A percentile compares a stretch with the other conserved stretches of the same genome.
Evolutionary conservation across 352 stramenopile species (phyloP).

Genomic region (Chrysophaeum taylorii): DNA sequence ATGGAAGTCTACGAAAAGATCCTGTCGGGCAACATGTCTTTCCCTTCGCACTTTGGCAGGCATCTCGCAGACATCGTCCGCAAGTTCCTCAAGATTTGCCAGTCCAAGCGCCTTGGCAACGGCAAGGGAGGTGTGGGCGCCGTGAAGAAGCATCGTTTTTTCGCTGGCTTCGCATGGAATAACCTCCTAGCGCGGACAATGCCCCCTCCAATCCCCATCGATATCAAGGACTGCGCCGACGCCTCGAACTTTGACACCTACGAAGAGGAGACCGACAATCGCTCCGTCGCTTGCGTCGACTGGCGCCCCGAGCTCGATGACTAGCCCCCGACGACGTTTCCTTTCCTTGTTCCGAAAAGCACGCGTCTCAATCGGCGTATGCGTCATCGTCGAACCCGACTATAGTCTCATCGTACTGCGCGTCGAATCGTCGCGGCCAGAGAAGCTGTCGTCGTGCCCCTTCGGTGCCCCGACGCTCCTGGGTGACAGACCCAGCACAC

Average conservation of each 20-base stretch:
- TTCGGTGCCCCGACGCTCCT: too few species aligned
- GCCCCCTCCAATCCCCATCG: background rate
- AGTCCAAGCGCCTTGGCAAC: slow-evolving; percentile 73
- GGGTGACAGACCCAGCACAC: too few species aligned
- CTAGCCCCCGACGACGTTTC: too few species aligned
- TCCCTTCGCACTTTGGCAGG: slow-evolving; percentile 60
- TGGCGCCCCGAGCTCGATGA: background rate
- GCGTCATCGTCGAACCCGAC: too few species aligned
- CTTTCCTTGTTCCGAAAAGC: too few species aligned
- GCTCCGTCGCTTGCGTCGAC: background rate
- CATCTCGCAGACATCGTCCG: slow-evolving; percentile 60
- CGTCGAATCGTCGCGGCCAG: too few species aligned
- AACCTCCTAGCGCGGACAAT: slow-evolving; percentile 36
- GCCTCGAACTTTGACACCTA: slow-evolving; percentile 9
- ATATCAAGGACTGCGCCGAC: background rate
- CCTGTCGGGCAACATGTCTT: slow-evolving; percentile 63
- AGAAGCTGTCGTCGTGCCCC: too few species aligned
- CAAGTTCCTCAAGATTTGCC: slow-evolving; percentile 70
- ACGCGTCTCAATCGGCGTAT: too few species aligned
- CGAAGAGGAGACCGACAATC: background rate
- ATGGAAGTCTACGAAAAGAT: slow-evolving; percentile 87
- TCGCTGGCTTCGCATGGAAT: slow-evolving; percentile 69
- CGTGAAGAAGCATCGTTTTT: slow-evolving; percentile 76
- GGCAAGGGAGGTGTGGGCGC: slow-evolving; percentile 64
- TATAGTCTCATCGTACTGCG: too few species aligned